Conservation (phyloP, 2,329 filamentous ascomycete species). For the Aureobasidium subglaciale region DNA sequence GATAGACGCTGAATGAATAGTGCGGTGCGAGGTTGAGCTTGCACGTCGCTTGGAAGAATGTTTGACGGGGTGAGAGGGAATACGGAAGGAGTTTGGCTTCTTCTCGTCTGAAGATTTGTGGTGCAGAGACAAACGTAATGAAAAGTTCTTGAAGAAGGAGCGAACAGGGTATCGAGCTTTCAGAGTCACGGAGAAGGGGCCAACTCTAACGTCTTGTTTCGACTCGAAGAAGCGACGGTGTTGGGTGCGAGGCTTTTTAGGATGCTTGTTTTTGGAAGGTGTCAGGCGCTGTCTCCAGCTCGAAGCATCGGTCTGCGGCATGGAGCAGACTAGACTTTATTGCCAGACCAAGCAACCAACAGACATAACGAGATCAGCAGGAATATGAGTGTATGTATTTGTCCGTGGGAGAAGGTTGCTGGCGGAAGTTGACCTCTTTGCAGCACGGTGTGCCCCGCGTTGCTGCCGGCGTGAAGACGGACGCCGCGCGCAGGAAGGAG, state of each 20-base stretch:
- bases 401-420: neutral
- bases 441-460: constrained; percentile 78
- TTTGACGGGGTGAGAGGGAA: neutral
- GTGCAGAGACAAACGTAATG: neutral
- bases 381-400: constrained; percentile 4
- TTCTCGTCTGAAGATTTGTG: neutral
- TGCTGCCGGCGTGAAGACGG: constrained; percentile 50
- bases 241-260: neutral
- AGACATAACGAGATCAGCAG: neutral
- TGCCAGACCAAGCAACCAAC: neutral
- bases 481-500: constrained; percentile 65
- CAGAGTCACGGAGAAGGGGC: neutral
- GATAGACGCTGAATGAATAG: neutral
- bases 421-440: constrained; percentile 7
- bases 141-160: constrained; percentile 3
- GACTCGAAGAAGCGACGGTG: constrained; percentile 5
- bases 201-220: neutral
- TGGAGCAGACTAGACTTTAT: neutral
- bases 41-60: neutral
- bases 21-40: neutral
- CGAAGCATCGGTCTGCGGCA: neutral
- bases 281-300: neutral
- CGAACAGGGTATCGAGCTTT: constrained; percentile 7
- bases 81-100: neutral
- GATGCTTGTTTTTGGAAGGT: neutral